Base-by-base conservation (phyloP, 108 stramenopile species). In the Pinguiococcus pyrenoidosus region DNA sequence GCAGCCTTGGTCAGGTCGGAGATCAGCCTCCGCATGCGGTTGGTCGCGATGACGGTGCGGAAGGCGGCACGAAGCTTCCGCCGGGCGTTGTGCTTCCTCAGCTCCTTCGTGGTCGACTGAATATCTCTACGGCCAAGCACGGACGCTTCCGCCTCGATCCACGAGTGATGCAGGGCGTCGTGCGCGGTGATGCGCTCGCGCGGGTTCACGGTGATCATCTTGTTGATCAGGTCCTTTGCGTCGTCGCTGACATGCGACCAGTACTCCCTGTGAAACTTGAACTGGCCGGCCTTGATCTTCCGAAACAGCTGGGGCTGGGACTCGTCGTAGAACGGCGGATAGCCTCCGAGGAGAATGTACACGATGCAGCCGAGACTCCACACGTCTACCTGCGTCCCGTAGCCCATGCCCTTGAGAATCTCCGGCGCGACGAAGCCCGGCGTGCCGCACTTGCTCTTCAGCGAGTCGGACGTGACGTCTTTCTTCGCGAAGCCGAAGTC, bases 401-500 rank as follows among this genome's bases (percentile, higher is more conserved):
- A 66, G 2, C 21, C 1, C 17, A 9, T 13, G 33, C 25, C 28
- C 12, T 32, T 24, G 9, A 66, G 44, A 0, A 66, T 54, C 44
- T 66, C 65, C 2, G 65, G 44, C 9, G 59, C 62, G 17, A 53
- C 53, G 30, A 55, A 67, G 44, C 44, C n/a, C n/a, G n/a, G n/a
- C 37, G 26, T 26, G 9, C 17, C 51, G 18, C 28, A 16, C 21
- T 29, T 12, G 51, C 34, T 20, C 7, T 40, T 32, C 0, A 78
- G 72, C 49, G 68, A 68, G 36, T 63, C 37, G 38, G 84, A 62
- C 46, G 85, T n/a, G n/a, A n/a, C n/a, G n/a, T n/a, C n/a, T n/a
- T n/a, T n/a, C 62, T 90, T 83, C 14, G 92, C 90, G 53, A 94
- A 89, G 21, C 96, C 96, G 71, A 97, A 97, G 67, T 97, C 96